Conservation (phyloP, 108 stramenopile genomes). For the Epithemia pelagica region DNA sequence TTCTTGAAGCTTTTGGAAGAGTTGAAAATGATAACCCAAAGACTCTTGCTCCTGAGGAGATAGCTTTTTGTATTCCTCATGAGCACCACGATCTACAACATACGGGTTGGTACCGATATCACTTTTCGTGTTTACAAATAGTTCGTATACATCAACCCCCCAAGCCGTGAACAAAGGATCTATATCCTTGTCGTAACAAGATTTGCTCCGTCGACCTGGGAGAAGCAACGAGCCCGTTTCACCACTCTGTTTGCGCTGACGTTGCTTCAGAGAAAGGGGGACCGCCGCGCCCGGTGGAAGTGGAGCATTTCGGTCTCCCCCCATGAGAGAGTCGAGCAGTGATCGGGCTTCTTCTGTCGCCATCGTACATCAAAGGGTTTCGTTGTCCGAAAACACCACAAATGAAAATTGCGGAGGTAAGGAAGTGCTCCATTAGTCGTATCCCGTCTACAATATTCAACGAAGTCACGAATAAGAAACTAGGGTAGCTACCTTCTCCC, state of each 20-base stretch:
- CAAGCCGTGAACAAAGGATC: conserved; percentile 85
- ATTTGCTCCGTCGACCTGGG: conserved; percentile 42
- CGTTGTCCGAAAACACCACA: no score
- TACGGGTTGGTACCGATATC: conserved; percentile 73
- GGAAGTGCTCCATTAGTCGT: no score
- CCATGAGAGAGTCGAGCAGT: conserved; percentile 83
- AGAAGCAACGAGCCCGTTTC: conserved; percentile 22
- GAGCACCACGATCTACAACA: conserved; percentile 55
- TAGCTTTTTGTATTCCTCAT: conserved; percentile 51
- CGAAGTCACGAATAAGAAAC: no score
- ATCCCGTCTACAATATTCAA: no score
- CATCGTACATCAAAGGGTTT: no score
- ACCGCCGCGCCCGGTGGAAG: conserved; percentile 48
- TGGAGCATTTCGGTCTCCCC: conserved; percentile 76
- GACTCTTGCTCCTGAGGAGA: conserved; percentile 71
- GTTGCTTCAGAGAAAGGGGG: conserved; percentile 8
- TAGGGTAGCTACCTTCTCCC: no score
- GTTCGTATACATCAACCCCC: conserved; percentile 82
- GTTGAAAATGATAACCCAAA: conserved; percentile 62
- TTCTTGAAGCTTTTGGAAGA: conserved; percentile 67
- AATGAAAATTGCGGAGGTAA: no score
- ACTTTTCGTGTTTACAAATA: conserved; percentile 85
- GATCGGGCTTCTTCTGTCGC: conserved; percentile 72
- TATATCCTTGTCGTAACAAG: conserved; percentile 78
- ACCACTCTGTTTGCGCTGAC: conserved; percentile 17